Conservation (phyloP, 2,329 filamentous ascomycete species). For the Ceratocystis lukuohia region DNA sequence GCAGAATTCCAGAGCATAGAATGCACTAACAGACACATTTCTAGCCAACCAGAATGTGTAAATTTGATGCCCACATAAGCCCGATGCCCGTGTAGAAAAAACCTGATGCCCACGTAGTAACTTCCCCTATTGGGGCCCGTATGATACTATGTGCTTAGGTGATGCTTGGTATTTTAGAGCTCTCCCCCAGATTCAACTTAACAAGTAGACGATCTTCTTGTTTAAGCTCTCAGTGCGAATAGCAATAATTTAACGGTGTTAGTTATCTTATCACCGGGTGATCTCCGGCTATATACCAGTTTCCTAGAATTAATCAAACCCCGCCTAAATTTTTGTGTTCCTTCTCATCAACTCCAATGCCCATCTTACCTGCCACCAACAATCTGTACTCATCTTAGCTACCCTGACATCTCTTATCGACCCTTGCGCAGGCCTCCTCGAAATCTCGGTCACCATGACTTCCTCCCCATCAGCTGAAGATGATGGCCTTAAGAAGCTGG, state of each 20-base stretch:
- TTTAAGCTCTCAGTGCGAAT: slow-evolving; percentile 9
- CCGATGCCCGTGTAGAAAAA: too few relatives aligned
- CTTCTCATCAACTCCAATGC: too few relatives aligned
- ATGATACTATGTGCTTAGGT: not conserved
- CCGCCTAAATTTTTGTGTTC: not conserved
- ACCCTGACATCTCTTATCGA: not conserved
- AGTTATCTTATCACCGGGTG: not conserved
- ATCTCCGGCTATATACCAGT: not conserved
- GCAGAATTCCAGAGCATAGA: too few relatives aligned
- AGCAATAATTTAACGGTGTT: slow-evolving; percentile 1
- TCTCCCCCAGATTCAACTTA: slow-evolving; percentile 14
- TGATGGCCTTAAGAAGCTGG: too few relatives aligned
- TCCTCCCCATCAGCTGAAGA: not conserved
- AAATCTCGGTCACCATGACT: not conserved
- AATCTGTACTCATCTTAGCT: not conserved
- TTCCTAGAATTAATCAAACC: not conserved
- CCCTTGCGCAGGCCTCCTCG: not conserved
- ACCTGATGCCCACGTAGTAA: too few relatives aligned
- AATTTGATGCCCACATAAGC: too few relatives aligned
- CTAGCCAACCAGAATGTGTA: too few relatives aligned
- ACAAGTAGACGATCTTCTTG: slow-evolving; percentile 19
- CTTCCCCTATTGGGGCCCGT: too few relatives aligned
- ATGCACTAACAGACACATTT: too few relatives aligned
- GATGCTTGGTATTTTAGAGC: not conserved
- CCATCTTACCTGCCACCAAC: too few relatives aligned